A percentile compares a stretch with the other conserved stretches of the same genome.
These are phyloP conservation scores for Globisporangium emineosum DNA, from an alignment of 352 stramenopile genomes.

Conservation along the genomic window DNA sequence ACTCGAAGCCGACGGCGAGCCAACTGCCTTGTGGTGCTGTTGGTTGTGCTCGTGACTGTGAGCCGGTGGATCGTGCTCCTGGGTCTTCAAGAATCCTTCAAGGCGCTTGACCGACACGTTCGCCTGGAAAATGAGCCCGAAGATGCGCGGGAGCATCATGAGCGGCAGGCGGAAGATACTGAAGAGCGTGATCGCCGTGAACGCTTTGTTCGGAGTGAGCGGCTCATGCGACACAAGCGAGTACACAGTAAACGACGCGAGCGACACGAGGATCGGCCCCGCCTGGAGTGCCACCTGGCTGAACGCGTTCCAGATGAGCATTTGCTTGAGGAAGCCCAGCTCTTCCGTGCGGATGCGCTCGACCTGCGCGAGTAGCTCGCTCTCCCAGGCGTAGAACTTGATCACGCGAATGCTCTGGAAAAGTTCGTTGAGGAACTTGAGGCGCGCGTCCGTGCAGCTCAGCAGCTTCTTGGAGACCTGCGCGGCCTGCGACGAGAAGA, in stretches of 20 bases:
- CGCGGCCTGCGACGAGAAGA: conserved; percentile 38
- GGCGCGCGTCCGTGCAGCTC: conserved; percentile 43
- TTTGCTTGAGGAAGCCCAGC: conserved; percentile 40
- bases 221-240: conserved; percentile 39
- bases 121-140: conserved; percentile 50
- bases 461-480: conserved; percentile 39
- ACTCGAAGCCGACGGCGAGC: conserved; percentile 9
- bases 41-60: not conserved
- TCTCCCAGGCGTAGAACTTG: conserved; percentile 81
- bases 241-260: conserved; percentile 66
- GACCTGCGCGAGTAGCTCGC: conserved; percentile 46
- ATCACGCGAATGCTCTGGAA: conserved; percentile 64
- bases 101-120: conserved; percentile 59
- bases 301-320: conserved; percentile 52
- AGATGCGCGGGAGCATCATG: conserved; percentile 86
- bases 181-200: conserved; percentile 96
- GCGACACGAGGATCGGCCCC: conserved; percentile 51
- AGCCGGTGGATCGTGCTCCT: conserved; percentile 24
- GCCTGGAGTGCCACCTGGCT: conserved; percentile 45
- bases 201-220: conserved; percentile 86
- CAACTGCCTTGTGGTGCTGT: too few species aligned
- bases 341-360: conserved; percentile 45
- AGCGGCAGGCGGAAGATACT: conserved; percentile 96
- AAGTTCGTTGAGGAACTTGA: conserved; percentile 60
- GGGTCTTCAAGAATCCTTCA: conserved; percentile 40